A percentile compares a stretch with the other conserved stretches of the same genome.
Evolutionary conservation across 805 yeast genomes (phyloP).

Genomic region (Yamadazyma scolyti): DNA sequence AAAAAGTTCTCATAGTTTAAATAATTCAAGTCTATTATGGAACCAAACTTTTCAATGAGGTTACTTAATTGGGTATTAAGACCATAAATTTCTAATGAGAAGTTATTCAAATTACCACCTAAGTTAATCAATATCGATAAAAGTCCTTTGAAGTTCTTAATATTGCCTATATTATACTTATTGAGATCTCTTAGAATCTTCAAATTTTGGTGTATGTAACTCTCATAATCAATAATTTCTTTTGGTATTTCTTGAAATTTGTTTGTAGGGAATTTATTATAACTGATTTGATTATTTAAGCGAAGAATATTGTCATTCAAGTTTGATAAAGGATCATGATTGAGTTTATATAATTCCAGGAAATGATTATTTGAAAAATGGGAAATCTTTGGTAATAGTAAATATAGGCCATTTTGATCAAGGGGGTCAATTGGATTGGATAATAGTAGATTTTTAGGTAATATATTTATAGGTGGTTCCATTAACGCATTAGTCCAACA

Average conservation of each 20-base stretch:
- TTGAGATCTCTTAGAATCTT: conserved; percentile 34
- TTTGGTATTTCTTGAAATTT: conserved; percentile 26
- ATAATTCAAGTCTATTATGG: conserved; percentile 48
- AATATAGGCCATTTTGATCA: conserved; percentile 50
- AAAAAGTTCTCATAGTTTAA: conserved; percentile 46
- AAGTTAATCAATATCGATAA: conserved; percentile 43
- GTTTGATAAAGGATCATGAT: conserved; percentile 26
- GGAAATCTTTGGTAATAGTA: conserved; percentile 42
- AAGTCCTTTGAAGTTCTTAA: conserved; percentile 36
- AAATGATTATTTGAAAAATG: conserved; percentile 24
- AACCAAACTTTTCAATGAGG: conserved; percentile 49
- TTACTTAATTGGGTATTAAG: conserved; percentile 20
- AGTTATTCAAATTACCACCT: conserved; percentile 56
- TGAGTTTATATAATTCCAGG: conserved; percentile 12
- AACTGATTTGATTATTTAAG: conserved; percentile 27
- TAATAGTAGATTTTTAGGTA: conserved; percentile 46
- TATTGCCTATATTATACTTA: conserved; percentile 30
- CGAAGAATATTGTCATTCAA: conserved; percentile 32
- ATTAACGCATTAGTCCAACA: conserved; percentile 51
- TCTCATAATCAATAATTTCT: conserved; percentile 30
- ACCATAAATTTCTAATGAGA: conserved; percentile 43
- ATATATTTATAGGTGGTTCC: conserved; percentile 40
- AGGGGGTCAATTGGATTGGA: conserved; percentile 51
- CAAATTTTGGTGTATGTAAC: conserved; percentile 28
- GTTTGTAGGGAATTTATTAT: conserved; percentile 8